phyloP scores from a whole-genome alignment of 2,329 filamentous ascomycete species.

The Aspergillus texensis region DNA sequence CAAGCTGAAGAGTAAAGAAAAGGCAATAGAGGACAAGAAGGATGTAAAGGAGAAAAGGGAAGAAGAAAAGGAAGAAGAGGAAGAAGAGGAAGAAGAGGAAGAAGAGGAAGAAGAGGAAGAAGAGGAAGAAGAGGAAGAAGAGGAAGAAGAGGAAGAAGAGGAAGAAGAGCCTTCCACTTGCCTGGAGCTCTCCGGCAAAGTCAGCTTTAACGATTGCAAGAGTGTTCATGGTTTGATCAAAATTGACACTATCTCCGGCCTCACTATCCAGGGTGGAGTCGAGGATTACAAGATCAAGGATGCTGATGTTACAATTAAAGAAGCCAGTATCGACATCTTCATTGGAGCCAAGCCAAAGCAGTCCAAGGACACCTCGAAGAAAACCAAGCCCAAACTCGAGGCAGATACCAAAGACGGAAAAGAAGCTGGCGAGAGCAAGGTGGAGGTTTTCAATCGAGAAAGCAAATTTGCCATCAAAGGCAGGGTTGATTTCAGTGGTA shows the following conservation, averaged over 20 bases:
- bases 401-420: not conserved
- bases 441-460: not conserved
- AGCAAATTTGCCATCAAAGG: slow-evolving; percentile 2
- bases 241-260: not conserved
- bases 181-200: not conserved
- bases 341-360: not conserved
- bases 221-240: slow-evolving; percentile 2
- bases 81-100: no score
- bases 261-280: not conserved
- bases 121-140: no score
- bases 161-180: not conserved
- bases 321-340: not conserved
- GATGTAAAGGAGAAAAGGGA: not conserved
- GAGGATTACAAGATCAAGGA: not conserved
- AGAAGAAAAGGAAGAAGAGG: no score
- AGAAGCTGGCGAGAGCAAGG: not conserved
- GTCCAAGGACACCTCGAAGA: not conserved
- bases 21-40: not conserved
- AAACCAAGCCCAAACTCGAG: not conserved
- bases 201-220: slow-evolving; percentile 2
- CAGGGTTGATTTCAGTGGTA: not conserved
- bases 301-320: not conserved
- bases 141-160: not conserved
- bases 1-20: not conserved
- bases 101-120: no score